Evolutionary conservation across 495 filamentous ascomycete genomes (phyloP).

Genomic region (Podospora fimiseda): DNA sequence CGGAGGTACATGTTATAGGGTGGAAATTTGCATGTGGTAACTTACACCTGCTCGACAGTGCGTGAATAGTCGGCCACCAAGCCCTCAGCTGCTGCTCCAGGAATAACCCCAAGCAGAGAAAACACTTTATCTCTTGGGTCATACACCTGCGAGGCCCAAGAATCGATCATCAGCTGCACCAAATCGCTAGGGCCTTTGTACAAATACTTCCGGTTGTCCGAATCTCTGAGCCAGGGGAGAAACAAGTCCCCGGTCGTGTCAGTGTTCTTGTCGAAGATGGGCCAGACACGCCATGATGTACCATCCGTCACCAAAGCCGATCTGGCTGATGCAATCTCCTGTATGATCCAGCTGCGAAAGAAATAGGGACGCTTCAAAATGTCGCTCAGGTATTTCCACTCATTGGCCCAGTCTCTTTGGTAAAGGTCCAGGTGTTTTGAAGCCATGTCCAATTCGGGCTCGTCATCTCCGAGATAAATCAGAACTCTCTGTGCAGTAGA

Average conservation of each 20-base stretch:
- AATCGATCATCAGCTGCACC: conserved; percentile 17
- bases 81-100: conserved; percentile 13
- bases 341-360: conserved; percentile 23
- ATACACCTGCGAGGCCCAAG: conserved; percentile 15
- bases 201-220: conserved; percentile 2
- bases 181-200: conserved; percentile 16
- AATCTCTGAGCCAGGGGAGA: conserved; percentile 15
- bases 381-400: conserved; percentile 12
- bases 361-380: conserved; percentile 16
- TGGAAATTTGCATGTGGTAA: neutral
- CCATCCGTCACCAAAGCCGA: conserved; percentile 16
- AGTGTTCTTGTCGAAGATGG: conserved; percentile 3
- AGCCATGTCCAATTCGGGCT: neutral
- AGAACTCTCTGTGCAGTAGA: conserved; percentile 21
- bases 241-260: conserved; percentile 3
- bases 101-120: conserved; percentile 19
- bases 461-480: conserved; percentile 22
- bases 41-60: conserved; percentile 14
- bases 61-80: conserved; percentile 19
- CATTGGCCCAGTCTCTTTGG: conserved; percentile 3
- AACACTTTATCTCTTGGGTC: conserved; percentile 29
- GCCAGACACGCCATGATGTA: conserved; percentile 13
- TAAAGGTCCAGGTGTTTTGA: neutral
- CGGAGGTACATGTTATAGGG: no score
- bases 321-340: conserved; percentile 19